Conservation (phyloP, 768 basidiomycete genomes). For the Arthromyces matolae region DNA sequence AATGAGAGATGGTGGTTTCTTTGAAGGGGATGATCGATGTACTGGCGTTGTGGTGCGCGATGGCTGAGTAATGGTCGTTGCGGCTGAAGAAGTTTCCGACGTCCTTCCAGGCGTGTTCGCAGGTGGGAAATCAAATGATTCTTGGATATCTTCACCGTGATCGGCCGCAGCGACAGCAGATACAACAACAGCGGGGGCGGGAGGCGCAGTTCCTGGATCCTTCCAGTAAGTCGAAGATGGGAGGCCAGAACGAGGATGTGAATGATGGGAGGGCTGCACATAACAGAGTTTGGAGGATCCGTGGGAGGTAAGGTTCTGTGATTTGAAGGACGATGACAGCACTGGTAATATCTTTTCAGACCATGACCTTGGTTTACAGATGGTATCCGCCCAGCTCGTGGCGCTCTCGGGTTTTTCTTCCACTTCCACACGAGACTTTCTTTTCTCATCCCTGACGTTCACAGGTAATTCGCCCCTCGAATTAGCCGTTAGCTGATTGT, state of each 20-base stretch:
- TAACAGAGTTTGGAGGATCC: conserved; percentile 29
- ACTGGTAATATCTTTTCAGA: conserved; percentile 36
- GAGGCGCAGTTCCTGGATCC: conserved; percentile 48
- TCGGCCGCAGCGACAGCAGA: conserved; percentile 45
- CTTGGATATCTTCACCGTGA: conserved; percentile 33
- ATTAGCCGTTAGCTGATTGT: conserved; percentile 13
- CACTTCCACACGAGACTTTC: conserved; percentile 26
- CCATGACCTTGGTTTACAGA: conserved; percentile 31
- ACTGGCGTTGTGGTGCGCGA: conserved; percentile 37
- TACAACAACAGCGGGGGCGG: conserved; percentile 51
- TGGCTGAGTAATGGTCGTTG: conserved; percentile 36
- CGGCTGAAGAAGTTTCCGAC: conserved; percentile 40
- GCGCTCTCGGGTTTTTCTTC: conserved; percentile 32
- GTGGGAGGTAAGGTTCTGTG: conserved; percentile 25
- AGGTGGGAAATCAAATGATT: conserved; percentile 30
- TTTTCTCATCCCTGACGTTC: conserved; percentile 31
- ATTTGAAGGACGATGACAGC: conserved; percentile 36
- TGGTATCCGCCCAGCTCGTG: conserved; percentile 35
- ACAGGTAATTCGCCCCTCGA: conserved; percentile 29
- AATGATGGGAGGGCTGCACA: conserved; percentile 25
- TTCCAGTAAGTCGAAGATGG: conserved; percentile 43
- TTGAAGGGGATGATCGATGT: conserved; percentile 15
- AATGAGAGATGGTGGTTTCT: conserved; percentile 20
- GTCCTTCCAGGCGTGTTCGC: conserved; percentile 25
- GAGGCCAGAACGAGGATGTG: conserved; percentile 35